Evolutionary conservation across 139 green algal genomes (phyloP), one percentile per base, ranked within the genome.

Genomic region (Chlamydomonas incerta): DNA sequence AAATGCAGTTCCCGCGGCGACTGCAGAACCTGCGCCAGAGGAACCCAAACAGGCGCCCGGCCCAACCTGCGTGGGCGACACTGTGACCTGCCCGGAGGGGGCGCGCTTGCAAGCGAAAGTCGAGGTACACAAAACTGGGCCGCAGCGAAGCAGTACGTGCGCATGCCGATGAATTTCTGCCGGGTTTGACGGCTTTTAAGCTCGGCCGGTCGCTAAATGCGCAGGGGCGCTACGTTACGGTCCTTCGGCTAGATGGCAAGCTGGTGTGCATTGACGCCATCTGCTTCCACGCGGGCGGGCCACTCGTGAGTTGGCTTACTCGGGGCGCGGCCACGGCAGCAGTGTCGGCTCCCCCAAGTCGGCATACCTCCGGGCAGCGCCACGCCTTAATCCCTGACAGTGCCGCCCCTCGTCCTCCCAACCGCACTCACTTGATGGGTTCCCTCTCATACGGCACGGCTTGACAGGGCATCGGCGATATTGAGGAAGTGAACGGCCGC

Each of bases 401-500:
- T n/a, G n/a, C n/a, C n/a, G n/a, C n/a, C n/a, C n/a, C n/a, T n/a
- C n/a, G n/a, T n/a, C n/a, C n/a, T n/a, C n/a, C n/a, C n/a, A n/a
- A n/a, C n/a, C n/a, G n/a, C n/a, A n/a, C n/a, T n/a, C n/a, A n/a
- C n/a, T n/a, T n/a, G n/a, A n/a, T n/a, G n/a, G n/a, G n/a, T n/a
- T n/a, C 20, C 33, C 67, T n/a, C 34, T 73, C 67, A 10, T 17
- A 5, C 21, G 26, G 31, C 33, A 1, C 20, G 31, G 33, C 17
- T 18, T 17, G 24, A 50, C 88, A 94, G 91, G 84, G 86, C 28
- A 66, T 93, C 47, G 92, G 92, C 2, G 92, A 95, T 65, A 94
- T 95, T 41, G 91, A 95, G 37, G 94, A 96, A 4, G 72, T 94
- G 2, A 86, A 91, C 34, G 90, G 90, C 3, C 77, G 73, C 28